Evolutionary conservation across 495 filamentous ascomycete species (phyloP).

Genomic region (Aspergillus ostianus): DNA sequence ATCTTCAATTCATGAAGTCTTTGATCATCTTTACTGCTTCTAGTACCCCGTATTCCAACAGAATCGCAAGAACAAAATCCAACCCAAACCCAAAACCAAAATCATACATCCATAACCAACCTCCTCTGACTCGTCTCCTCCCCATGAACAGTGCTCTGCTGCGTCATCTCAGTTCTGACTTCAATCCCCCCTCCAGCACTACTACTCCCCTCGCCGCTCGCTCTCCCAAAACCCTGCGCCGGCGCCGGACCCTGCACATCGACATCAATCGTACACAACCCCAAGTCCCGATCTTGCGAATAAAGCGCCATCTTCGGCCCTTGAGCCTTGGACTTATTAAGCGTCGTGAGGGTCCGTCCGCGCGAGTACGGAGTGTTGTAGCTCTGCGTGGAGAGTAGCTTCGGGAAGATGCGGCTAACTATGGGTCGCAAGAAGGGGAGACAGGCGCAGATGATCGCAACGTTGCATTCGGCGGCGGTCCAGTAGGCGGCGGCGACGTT

Average conservation of each 20-base stretch:
- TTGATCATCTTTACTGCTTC: no score
- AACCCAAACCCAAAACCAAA: no score
- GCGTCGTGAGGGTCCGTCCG: constrained; percentile 22
- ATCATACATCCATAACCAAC: constrained; percentile 21
- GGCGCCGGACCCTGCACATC: constrained; percentile 14
- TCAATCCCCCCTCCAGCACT: constrained; percentile 32
- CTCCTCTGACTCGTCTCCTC: constrained; percentile 23
- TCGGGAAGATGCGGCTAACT: constrained; percentile 69
- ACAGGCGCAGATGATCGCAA: constrained; percentile 78
- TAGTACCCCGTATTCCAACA: no score
- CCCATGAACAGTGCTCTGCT: constrained; percentile 23
- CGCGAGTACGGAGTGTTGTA: constrained; percentile 16
- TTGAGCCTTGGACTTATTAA: constrained; percentile 19
- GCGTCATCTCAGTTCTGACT: constrained; percentile 37
- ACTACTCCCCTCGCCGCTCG: no score
- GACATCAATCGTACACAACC: constrained; percentile 36
- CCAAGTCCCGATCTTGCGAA: constrained; percentile 30
- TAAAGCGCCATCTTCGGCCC: constrained; percentile 20
- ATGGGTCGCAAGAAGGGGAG: constrained; percentile 83
- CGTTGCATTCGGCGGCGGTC: constrained; percentile 84
- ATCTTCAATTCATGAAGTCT: no score
- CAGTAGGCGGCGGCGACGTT: constrained; percentile 61
- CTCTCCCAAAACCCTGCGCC: no score
- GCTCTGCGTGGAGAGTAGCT: constrained; percentile 51
- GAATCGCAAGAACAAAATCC: no score